Percentiles rank a stretch among this genome's conserved stretches.
Conservation (phyloP, 768 basidiomycete genomes). For the Phylloporus sp. region DNA sequence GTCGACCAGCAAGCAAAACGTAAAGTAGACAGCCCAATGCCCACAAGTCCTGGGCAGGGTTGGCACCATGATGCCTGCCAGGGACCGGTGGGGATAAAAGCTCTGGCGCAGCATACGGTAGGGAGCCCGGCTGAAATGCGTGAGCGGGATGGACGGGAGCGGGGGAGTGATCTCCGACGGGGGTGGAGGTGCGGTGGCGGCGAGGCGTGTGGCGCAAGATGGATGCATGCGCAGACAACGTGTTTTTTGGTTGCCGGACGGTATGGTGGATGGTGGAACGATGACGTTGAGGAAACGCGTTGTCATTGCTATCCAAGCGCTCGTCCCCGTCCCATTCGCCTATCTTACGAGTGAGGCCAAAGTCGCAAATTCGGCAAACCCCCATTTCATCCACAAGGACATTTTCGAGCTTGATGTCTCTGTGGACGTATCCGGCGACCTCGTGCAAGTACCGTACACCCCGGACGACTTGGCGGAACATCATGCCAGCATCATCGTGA, state of each 20-base stretch:
- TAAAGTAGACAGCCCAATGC: slow-evolving; percentile 90
- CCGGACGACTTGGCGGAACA: slow-evolving; percentile 83
- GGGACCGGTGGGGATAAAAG: slow-evolving; percentile 61
- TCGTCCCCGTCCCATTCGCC: slow-evolving; percentile 44
- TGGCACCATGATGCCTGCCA: slow-evolving; percentile 30
- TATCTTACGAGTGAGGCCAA: slow-evolving; percentile 73
- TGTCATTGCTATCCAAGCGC: slow-evolving; percentile 13
- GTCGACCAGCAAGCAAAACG: slow-evolving; percentile 73
- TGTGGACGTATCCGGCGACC: slow-evolving; percentile 73
- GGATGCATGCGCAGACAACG: slow-evolving; percentile 13
- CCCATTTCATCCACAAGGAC: slow-evolving; percentile 88
- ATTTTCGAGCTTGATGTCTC: slow-evolving; percentile 97
- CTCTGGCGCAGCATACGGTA: slow-evolving; percentile 91
- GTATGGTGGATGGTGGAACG: slow-evolving; percentile 28
- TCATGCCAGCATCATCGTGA: slow-evolving; percentile 77
- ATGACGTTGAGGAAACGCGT: slow-evolving; percentile 17
- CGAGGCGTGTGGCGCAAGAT: slow-evolving; percentile 33
- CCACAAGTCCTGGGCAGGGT: slow-evolving; percentile 93
- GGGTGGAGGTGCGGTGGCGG: slow-evolving; percentile 50
- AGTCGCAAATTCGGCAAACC: slow-evolving; percentile 81
- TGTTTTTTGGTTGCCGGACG: slow-evolving; percentile 22
- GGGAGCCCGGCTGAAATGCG: slow-evolving; percentile 71
- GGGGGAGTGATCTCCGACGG: slow-evolving; percentile 31
- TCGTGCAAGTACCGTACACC: slow-evolving; percentile 83
- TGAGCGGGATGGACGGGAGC: slow-evolving; percentile 32